Evolutionary conservation across 805 yeast genomes (phyloP).

Genomic region (Saccharomycopsis synnaedendra): DNA sequence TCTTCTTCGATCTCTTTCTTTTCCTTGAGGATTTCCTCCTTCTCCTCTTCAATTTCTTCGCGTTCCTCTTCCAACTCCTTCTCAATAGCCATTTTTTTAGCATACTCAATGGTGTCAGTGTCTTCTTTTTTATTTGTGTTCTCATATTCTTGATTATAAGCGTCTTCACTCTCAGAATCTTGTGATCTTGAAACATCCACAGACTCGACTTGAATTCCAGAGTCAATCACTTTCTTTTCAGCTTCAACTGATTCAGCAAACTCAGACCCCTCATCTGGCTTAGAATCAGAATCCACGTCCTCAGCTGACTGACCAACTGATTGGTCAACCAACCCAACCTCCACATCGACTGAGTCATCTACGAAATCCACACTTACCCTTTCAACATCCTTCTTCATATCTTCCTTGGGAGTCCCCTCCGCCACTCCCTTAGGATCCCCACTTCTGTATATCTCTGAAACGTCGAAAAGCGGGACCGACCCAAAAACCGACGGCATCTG

Average conservation of each 20-base stretch:
- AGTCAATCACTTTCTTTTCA: too few species aligned
- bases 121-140: not conserved
- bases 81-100: not conserved
- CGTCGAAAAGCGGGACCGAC: too few species aligned
- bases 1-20: not conserved
- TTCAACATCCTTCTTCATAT: not conserved
- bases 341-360: not conserved
- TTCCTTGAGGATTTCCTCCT: slow-evolving; percentile 15
- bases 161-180: not conserved
- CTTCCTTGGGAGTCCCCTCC: not conserved
- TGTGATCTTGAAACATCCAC: not conserved
- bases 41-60: slow-evolving; percentile 11
- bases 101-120: too few species aligned
- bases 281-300: not conserved
- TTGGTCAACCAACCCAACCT: not conserved
- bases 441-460: not conserved
- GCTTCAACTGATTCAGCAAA: not conserved
- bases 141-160: not conserved
- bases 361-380: not conserved
- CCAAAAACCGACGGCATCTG: too few species aligned
- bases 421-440: not conserved
- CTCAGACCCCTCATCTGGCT: not conserved
- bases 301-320: not conserved
- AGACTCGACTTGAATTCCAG: not conserved
- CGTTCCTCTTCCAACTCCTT: slow-evolving; percentile 14